Conservation (phyloP, 768 basidiomycete genomes). For the Boletus sensibilis region DNA sequence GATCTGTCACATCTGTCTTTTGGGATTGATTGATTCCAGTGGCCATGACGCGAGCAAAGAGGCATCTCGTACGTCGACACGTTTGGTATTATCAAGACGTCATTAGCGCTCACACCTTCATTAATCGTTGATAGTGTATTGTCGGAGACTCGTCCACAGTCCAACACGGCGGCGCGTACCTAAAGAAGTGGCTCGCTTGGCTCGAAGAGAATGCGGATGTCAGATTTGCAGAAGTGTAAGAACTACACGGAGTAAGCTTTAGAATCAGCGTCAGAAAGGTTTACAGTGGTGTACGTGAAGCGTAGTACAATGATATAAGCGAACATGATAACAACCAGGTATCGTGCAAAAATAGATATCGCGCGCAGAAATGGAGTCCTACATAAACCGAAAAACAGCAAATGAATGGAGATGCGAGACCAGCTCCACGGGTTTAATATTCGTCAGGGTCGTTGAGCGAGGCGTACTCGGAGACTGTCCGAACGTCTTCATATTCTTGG, state of each 20-base stretch:
- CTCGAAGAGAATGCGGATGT: conserved; percentile 89
- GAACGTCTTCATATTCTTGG: conserved; percentile 76
- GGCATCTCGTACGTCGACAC: conserved; percentile 70
- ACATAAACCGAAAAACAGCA: neutral
- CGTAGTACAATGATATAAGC: conserved; percentile 7
- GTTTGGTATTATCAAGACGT: neutral
- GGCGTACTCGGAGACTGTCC: conserved; percentile 75
- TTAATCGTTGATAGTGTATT: conserved; percentile 57
- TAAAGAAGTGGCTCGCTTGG: conserved; percentile 91
- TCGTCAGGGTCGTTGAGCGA: conserved; percentile 71
- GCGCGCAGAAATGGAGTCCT: neutral
- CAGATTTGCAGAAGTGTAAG: conserved; percentile 64
- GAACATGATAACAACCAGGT: neutral
- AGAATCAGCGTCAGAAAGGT: neutral
- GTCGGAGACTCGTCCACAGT: conserved; percentile 95
- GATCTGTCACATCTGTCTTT: neutral
- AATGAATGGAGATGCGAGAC: neutral
- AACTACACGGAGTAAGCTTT: neutral
- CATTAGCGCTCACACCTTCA: neutral
- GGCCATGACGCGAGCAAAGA: conserved; percentile 88
- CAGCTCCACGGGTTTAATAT: conserved; percentile 40
- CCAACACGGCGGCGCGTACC: conserved; percentile 74
- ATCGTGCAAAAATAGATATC: conserved; percentile 15
- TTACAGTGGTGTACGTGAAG: conserved; percentile 1
- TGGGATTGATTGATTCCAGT: conserved; percentile 40